Evolutionary conservation across 2,329 filamentous ascomycete species (phyloP), one percentile per base, ranked within the genome.

Genomic region (Talaromyces sp.): DNA sequence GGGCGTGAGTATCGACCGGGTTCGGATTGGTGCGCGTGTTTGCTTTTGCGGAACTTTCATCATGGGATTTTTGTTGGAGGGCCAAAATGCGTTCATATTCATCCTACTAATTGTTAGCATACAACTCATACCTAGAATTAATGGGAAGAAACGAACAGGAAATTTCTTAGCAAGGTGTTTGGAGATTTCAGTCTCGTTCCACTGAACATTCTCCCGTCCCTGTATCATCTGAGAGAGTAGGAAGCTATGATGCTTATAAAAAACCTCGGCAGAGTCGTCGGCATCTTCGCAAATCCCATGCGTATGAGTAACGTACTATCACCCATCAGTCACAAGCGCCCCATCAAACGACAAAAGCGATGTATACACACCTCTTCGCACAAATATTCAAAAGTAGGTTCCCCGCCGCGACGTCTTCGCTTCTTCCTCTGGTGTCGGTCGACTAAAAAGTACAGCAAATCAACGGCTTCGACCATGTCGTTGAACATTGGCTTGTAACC

Each of bases 361-460:
- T 35, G 3, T 24, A 13, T 24, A 29, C 21, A 67, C 72, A 77
- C 75, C 70, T 78, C 73, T 60, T 77, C 73, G 59, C 73, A 75
- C 56, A 78, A 66, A 58, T 71, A 71, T 49, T 75, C 73, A 46
- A 77, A 67, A 46, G 71, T 71, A 1, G 75, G 71, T 57, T 74
- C 72, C 65, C 71, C 66, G 59, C 67, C 65, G 62, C 66, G 68
- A 56, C 69, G 68, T 50, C 69, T 70, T 57, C 71, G 69, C 43
- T 54, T 62, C 27, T 38, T 29, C 2, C 43, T 73, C 66, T 65
- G 73, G 65, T 86, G 81, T 24, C 81, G 78, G 66, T 88, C 86
- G n/a, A 80, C 81, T 54, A 86, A 70, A 67, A 85, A 87, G 68
- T 87, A 87, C 9, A 87, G 74, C 61, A 86, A 67, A 64, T 84